phyloP scores from a whole-genome alignment of 83 land plant genomes.

The Thuja plicata region DNA sequence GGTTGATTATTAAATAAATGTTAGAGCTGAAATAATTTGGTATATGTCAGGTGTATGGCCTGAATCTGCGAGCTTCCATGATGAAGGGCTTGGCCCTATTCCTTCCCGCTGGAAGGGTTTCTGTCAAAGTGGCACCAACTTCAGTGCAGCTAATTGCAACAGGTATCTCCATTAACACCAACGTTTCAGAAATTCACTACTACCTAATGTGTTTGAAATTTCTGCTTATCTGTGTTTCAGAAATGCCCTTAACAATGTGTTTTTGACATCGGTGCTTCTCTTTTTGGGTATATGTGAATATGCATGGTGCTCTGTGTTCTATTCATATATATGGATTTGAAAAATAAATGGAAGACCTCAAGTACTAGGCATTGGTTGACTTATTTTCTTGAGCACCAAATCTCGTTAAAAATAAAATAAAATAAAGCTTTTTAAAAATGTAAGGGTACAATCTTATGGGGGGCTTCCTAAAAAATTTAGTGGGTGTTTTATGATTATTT shows the following conservation, averaged over 20 bases:
- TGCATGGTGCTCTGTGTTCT: too few species aligned
- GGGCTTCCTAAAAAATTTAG: too few species aligned
- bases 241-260: too few species aligned
- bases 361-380: background rate
- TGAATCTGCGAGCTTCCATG: slow-evolving; percentile 27
- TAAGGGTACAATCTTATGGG: too few species aligned
- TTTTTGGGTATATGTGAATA: too few species aligned
- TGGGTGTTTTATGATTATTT: too few species aligned
- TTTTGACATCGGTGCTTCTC: background rate
- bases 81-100: slow-evolving; percentile 17
- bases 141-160: slow-evolving; percentile 19
- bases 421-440: too few species aligned
- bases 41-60: slow-evolving; percentile 28
- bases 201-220: too few species aligned
- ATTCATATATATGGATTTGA: background rate
- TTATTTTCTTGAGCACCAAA: too few species aligned
- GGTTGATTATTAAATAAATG: background rate
- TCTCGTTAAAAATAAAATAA: too few species aligned
- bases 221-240: too few species aligned
- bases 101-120: slow-evolving; percentile 25
- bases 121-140: slow-evolving; percentile 12
- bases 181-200: too few species aligned
- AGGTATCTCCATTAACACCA: slow-evolving; percentile 12
- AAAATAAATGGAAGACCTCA: background rate
- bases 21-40: slow-evolving; percentile 4